Conservation (phyloP, 306 rosid genomes). For the Prunus padus region DNA sequence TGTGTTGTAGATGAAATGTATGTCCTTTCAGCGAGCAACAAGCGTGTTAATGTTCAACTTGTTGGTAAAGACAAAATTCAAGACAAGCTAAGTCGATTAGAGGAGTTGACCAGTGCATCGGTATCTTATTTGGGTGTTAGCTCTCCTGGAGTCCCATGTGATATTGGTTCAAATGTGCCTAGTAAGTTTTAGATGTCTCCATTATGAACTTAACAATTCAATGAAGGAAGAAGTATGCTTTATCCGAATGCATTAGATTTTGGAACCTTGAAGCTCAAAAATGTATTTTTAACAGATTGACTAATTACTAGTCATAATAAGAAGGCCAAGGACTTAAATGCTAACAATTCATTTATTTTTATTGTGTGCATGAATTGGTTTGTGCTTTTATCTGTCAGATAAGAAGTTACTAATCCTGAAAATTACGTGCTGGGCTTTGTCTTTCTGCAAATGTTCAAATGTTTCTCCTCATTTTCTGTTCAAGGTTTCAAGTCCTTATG, state of each 20-base stretch:
- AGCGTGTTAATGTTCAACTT: constrained; percentile 69
- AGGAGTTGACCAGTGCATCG: constrained; percentile 72
- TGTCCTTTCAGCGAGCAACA: constrained; percentile 79
- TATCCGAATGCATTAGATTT: constrained; percentile 7
- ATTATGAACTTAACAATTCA: not conserved
- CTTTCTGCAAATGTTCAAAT: not conserved
- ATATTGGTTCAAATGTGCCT: constrained; percentile 48
- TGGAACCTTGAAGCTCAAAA: not conserved
- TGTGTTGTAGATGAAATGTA: constrained; percentile 89
- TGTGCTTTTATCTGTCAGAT: no score
- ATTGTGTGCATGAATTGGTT: not conserved
- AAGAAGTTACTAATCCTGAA: no score
- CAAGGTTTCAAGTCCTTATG: not conserved
- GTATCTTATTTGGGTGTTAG: constrained; percentile 71
- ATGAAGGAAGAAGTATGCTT: constrained; percentile 1
- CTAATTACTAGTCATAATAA: not conserved
- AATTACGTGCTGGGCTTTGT: not conserved
- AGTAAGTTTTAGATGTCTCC: constrained; percentile 46
- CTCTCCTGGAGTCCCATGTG: constrained; percentile 59
- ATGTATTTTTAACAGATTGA: not conserved
- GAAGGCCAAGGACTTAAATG: not conserved
- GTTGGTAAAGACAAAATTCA: constrained; percentile 83
- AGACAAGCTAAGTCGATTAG: constrained; percentile 79
- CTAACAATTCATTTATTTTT: no score
- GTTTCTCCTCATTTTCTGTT: not conserved